Base-by-base conservation (phyloP, 2,329 filamentous ascomycete genomes). In the Aspergillus puulaauensis region DNA sequence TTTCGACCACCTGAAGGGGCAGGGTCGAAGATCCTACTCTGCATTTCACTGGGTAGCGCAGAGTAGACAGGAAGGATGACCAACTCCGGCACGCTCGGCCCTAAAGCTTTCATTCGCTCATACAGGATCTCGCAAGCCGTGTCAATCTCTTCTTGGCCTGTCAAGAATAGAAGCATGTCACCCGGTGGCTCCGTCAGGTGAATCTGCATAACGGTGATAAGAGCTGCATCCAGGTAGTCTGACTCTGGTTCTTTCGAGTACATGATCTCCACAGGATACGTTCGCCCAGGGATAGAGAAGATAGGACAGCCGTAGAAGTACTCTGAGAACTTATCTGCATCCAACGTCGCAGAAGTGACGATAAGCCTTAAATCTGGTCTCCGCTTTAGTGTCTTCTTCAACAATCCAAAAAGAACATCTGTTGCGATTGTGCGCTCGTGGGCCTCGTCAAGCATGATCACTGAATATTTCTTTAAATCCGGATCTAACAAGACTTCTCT, bases 121-220 rank as follows among this genome's bases (percentile, higher is more conserved):
- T 87, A 93, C 1, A 99, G 72, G 52, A 97, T 93, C 74, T 98
- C 95, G 69, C 91, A 96, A 21, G 89, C 87, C 0, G 92, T 96
- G 69, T 99, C 95, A 62, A 99, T 99, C 74, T 99, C 96, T 75
- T 99, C 95, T 70, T 97, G 93, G 6, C 95, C 95, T 0, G 96
- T 99, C 66, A 99, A 82, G 79, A 99, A 99, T 2, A 99, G 81
- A n/a, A 99, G 77, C 52, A 99, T 97, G 69, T 99, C 96, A 64
- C 95, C 95, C 17, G 88, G 83, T 6, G 93, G 91, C 69, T 99
- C 95, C 2, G 90, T 95, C 17, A 99, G 78, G 72, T 99, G 95
- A 54, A 99, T 98, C 70, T 98, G 91, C 93, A 99, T 97, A 48
- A 97, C 92, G 0, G 95, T 98, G 14, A 93, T 90, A n/a, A 99